A percentile compares a stretch with the other conserved stretches of the same genome.
phyloP scores from a whole-genome alignment of 1,139 yeast species.

The Taphrina flavorubra region DNA sequence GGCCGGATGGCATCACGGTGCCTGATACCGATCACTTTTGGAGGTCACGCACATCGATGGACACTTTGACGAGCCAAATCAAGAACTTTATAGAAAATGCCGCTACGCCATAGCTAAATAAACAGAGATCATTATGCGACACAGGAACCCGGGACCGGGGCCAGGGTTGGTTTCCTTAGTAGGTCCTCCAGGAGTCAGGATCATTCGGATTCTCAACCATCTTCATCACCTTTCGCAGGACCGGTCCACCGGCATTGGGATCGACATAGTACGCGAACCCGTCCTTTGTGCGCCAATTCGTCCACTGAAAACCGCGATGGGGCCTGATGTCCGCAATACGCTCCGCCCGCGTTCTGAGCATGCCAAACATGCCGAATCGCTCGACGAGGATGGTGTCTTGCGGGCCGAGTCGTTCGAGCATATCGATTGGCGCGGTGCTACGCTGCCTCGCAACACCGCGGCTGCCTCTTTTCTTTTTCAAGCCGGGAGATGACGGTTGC shows the following conservation, averaged over 20 bases:
- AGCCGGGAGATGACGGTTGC: background rate
- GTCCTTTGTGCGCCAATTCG: constrained; percentile 20
- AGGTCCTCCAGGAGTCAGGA: constrained; percentile 24
- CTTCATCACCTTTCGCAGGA: constrained; percentile 15
- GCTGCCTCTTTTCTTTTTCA: background rate
- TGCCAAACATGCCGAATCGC: constrained; percentile 24
- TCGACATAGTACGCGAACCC: constrained; percentile 31
- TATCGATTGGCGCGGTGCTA: constrained; percentile 30
- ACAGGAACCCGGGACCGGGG: background rate
- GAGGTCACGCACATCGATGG: constrained; percentile 8
- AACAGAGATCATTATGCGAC: background rate
- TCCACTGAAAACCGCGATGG: constrained; percentile 23
- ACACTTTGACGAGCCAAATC: background rate
- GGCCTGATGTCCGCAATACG: constrained; percentile 17
- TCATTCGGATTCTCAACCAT: constrained; percentile 20
- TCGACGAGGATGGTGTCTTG: constrained; percentile 17
- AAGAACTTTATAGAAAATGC: constrained; percentile 1
- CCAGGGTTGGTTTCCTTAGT: background rate
- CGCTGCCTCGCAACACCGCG: no score
- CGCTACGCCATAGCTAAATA: background rate
- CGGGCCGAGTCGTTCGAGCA: constrained; percentile 13
- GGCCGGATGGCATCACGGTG: constrained; percentile 18
- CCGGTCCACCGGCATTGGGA: constrained; percentile 23
- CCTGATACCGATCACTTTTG: constrained; percentile 34
- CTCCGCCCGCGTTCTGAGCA: constrained; percentile 8